Conservation (phyloP, 75 land plant species). For the Pinus tabuliformis region DNA sequence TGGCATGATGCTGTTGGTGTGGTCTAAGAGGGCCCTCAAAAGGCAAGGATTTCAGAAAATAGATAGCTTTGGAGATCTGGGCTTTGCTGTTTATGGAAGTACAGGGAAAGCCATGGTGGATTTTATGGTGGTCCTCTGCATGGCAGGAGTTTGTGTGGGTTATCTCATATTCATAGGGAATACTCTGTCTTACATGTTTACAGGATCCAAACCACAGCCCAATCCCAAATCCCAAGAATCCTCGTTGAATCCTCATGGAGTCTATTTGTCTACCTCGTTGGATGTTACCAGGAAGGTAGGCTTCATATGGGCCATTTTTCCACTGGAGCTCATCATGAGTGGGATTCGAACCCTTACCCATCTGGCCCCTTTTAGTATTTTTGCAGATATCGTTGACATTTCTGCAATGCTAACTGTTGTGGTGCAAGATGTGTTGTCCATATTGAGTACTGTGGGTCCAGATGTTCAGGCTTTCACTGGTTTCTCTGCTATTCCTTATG, state of each 20-base stretch:
- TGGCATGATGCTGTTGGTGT: constrained; percentile 43
- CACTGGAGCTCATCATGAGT: constrained; percentile 33
- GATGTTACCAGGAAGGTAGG: background rate
- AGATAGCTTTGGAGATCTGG: constrained; percentile 35
- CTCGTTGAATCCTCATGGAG: background rate
- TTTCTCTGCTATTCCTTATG: constrained; percentile 17
- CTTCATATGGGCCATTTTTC: constrained; percentile 23
- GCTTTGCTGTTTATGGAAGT: constrained; percentile 22
- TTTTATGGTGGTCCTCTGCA: constrained; percentile 27
- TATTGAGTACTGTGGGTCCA: constrained; percentile 9
- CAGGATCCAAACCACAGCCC: constrained; percentile 8
- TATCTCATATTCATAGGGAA: constrained; percentile 48
- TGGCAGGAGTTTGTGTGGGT: constrained; percentile 38
- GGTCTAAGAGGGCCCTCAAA: constrained; percentile 24
- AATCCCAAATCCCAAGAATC: no score
- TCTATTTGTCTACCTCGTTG: background rate
- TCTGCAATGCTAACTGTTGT: constrained; percentile 38
- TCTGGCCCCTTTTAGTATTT: constrained; percentile 47
- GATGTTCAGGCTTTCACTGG: constrained; percentile 19
- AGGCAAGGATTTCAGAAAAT: constrained; percentile 18
- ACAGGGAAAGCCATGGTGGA: constrained; percentile 30
- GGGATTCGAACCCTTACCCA: constrained; percentile 27
- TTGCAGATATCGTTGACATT: constrained; percentile 38
- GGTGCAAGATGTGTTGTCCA: constrained; percentile 18
- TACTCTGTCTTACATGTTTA: constrained; percentile 29